These are phyloP conservation scores for Fusarium duplospermum DNA, from an alignment of 2,329 filamentous ascomycete species.

Conservation along the genomic window DNA sequence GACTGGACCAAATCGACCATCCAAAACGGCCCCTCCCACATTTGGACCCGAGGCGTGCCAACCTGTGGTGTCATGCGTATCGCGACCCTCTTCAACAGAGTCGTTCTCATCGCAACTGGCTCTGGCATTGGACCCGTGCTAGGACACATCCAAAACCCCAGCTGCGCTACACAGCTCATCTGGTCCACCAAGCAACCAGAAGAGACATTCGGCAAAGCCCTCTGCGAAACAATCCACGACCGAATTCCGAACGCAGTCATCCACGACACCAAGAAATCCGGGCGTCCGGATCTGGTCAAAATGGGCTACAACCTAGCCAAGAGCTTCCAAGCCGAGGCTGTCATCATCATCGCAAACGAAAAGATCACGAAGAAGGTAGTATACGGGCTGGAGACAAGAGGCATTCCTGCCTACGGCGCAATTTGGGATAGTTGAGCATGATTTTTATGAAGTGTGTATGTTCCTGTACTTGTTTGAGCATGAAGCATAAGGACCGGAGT, in stretches of 20 bases:
- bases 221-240: conserved; percentile 66
- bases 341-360: conserved; percentile 79
- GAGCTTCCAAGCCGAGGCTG: conserved; percentile 72
- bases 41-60: conserved; percentile 77
- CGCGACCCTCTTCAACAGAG: conserved; percentile 72
- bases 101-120: conserved; percentile 77
- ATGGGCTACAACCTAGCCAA: conserved; percentile 66
- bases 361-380: conserved; percentile 75
- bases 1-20: conserved; percentile 80
- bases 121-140: conserved; percentile 79
- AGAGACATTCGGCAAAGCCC: conserved; percentile 69
- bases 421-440: conserved; percentile 70
- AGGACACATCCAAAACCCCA: conserved; percentile 65
- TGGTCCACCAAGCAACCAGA: conserved; percentile 75
- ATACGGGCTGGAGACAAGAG: conserved; percentile 73
- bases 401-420: conserved; percentile 76
- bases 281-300: conserved; percentile 67
- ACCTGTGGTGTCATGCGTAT: conserved; percentile 75
- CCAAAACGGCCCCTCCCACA: conserved; percentile 65
- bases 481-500: background rate
- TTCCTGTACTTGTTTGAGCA: background rate
- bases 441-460: background rate
- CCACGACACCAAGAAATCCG: conserved; percentile 71
- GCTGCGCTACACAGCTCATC: conserved; percentile 68
- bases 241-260: conserved; percentile 73